Percentiles rank a stretch among this genome's conserved stretches.
These are phyloP conservation scores for Fraxinus angustifolia DNA, from an alignment of 305 asterid genomes.

Conservation along the genomic window DNA sequence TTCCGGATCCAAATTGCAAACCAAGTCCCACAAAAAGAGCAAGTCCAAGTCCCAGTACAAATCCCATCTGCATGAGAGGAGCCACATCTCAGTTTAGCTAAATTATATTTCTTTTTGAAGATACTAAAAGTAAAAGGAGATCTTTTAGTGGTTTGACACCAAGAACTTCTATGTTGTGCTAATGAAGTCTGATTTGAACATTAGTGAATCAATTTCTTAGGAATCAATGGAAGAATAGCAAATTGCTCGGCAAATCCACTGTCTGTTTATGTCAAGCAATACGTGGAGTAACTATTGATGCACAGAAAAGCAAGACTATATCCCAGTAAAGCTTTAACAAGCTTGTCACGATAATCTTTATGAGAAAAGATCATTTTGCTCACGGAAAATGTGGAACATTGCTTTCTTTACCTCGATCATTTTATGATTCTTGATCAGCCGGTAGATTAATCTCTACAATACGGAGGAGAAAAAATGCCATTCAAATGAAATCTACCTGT, in stretches of 20 bases:
- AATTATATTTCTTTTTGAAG: not conserved
- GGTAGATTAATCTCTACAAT: not conserved
- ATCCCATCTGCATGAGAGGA: conserved; percentile 65
- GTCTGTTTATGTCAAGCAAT: not conserved
- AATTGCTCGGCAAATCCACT: not conserved
- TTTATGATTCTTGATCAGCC: not conserved
- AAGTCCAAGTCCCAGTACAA: conserved; percentile 74
- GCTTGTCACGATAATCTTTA: not conserved
- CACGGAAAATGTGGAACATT: not conserved
- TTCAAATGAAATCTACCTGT: conserved; percentile 41
- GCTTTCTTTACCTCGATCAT: not conserved
- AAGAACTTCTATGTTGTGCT: not conserved
- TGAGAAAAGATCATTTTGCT: not conserved
- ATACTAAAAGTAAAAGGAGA: not conserved
- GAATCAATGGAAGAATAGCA: not conserved
- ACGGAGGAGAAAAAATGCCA: not conserved
- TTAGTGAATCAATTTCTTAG: not conserved
- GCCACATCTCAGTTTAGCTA: not conserved
- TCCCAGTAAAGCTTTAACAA: not conserved
- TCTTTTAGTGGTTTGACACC: not conserved
- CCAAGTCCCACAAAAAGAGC: conserved; percentile 68
- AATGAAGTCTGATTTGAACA: not conserved
- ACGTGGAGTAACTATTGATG: not conserved
- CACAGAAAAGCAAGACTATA: not conserved
- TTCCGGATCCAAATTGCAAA: conserved; percentile 70